A percentile compares a stretch with the other conserved stretches of the same genome.
Evolutionary conservation across 2,329 filamentous ascomycete species (phyloP).

Genomic region (Exophiala oligosperma): DNA sequence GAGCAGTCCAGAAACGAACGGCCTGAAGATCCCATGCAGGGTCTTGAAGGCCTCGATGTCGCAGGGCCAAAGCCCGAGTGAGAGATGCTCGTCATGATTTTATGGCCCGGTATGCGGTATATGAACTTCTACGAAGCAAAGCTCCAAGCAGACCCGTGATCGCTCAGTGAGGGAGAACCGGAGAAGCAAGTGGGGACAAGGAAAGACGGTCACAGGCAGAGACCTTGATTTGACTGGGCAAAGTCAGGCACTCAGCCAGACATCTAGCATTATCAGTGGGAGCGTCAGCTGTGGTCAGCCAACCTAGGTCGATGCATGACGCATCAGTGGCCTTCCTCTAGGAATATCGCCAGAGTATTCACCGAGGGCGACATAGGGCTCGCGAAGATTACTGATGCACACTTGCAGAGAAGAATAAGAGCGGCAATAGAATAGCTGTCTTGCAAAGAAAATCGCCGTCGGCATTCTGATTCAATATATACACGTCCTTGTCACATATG

Average conservation of each 20-base stretch:
- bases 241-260: no score
- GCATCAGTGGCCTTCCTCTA: no score
- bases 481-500: slow-evolving; percentile 33
- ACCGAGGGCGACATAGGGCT: no score
- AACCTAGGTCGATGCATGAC: no score
- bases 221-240: no score
- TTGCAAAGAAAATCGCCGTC: background rate
- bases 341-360: no score
- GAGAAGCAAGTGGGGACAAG: no score
- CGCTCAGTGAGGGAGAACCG: no score
- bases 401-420: background rate
- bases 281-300: no score
- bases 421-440: background rate
- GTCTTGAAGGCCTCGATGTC: slow-evolving; percentile 87
- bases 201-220: no score
- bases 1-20: slow-evolving; percentile 53
- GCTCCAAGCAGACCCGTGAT: no score
- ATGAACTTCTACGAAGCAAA: background rate
- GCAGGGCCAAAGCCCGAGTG: slow-evolving; percentile 82
- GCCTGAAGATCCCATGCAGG: slow-evolving; percentile 90
- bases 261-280: no score
- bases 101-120: background rate
- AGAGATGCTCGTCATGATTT: background rate
- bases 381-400: background rate
- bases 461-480: slow-evolving; percentile 32